phyloP scores from a whole-genome alignment of 805 yeast species.

The Yarrowia porcina region DNA sequence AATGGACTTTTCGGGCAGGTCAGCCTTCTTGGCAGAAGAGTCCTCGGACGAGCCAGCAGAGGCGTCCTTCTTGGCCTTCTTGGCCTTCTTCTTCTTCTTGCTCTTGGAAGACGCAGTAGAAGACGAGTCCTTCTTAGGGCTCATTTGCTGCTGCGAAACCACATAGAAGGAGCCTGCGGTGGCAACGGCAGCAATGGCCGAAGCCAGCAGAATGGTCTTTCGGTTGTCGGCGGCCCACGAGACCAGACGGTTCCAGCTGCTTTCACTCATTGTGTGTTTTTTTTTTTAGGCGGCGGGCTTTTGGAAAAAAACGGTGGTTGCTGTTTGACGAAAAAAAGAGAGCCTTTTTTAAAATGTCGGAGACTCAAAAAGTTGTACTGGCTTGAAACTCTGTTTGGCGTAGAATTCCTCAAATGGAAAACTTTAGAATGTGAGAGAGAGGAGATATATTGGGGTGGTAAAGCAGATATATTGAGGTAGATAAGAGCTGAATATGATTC shows the following conservation, averaged over 20 bases:
- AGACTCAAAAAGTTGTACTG: not conserved
- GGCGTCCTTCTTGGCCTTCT: constrained; percentile 30
- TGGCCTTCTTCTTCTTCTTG: constrained; percentile 39
- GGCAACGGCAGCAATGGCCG: constrained; percentile 20
- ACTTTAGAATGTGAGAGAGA: not conserved
- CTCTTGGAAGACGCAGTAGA: constrained; percentile 47
- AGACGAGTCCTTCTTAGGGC: constrained; percentile 34
- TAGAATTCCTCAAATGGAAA: not conserved
- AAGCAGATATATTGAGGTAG: not conserved
- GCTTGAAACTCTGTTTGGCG: not conserved
- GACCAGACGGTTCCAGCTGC: constrained; percentile 25
- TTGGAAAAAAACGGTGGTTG: not conserved
- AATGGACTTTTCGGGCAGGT: constrained; percentile 28
- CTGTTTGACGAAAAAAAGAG: not conserved
- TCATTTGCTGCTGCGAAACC: constrained; percentile 49
- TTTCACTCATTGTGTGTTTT: constrained; percentile 4
- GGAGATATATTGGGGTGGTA: not conserved
- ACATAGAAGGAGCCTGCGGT: constrained; percentile 26
- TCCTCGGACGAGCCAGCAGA: not conserved
- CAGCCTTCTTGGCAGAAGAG: constrained; percentile 23
- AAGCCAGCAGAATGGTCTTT: constrained; percentile 6
- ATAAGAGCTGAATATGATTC: too few species aligned
- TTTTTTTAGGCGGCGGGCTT: not conserved
- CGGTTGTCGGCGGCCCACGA: constrained; percentile 25
- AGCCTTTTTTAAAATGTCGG: not conserved